Evolutionary conservation across 2,329 filamentous ascomycete species (phyloP).

Genomic region (Aspergillus eucalypticola): DNA sequence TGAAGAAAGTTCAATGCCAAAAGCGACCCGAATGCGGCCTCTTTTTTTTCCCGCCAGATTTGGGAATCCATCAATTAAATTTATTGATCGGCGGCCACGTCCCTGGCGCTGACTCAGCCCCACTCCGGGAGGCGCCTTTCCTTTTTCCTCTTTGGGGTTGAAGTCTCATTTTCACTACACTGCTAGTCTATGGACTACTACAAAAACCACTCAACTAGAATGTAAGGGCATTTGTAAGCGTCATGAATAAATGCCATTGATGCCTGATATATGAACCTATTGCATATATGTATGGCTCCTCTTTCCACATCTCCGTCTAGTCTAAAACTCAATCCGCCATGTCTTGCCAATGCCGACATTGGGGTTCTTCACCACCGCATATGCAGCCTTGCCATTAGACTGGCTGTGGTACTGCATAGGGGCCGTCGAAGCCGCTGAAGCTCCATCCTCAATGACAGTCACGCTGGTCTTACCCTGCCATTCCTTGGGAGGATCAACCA

Average conservation of each 20-base stretch:
- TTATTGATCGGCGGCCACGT: slow-evolving; percentile 2
- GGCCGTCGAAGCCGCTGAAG: slow-evolving; percentile 48
- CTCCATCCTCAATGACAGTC: slow-evolving; percentile 49
- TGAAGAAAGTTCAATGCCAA: not conserved
- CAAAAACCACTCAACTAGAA: too few relatives aligned
- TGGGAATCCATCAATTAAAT: not conserved
- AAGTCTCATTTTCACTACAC: not conserved
- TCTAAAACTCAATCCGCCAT: slow-evolving; percentile 62
- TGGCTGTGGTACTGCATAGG: slow-evolving; percentile 59
- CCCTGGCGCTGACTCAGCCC: slow-evolving; percentile 7
- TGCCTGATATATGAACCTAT: not conserved
- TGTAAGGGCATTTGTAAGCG: too few relatives aligned
- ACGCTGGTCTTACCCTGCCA: slow-evolving; percentile 69
- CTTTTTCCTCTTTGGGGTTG: not conserved
- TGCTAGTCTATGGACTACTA: too few relatives aligned
- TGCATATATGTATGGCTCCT: not conserved
- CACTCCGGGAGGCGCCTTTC: not conserved
- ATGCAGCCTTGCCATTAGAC: slow-evolving; percentile 58
- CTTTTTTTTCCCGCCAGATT: not conserved
- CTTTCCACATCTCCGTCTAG: not conserved
- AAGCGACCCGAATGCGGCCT: slow-evolving; percentile 8
- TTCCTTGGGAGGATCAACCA: slow-evolving; percentile 73
- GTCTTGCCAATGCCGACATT: slow-evolving; percentile 61
- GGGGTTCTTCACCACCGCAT: slow-evolving; percentile 65
- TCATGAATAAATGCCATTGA: not conserved